Evolutionary conservation across 768 basidiomycete species (phyloP).

Genomic region (Lentinula raphanica): DNA sequence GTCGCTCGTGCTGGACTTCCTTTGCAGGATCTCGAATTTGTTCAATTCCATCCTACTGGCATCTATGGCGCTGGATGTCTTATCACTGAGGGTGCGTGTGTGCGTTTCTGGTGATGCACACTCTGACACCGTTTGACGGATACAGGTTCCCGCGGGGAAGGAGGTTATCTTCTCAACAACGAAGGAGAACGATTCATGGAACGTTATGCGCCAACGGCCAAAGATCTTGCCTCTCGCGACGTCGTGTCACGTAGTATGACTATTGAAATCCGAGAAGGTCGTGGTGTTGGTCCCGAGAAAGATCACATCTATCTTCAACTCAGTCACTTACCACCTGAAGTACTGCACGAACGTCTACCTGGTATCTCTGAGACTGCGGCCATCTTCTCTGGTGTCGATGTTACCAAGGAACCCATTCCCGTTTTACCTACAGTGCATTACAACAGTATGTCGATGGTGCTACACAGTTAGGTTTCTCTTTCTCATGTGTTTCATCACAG

Average conservation of each 20-base stretch:
- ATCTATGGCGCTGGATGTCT: conserved; percentile 99
- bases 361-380: conserved; percentile 99
- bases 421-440: conserved; percentile 98
- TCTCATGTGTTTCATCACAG: conserved; percentile 33
- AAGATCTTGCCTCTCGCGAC: conserved; percentile 98
- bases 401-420: conserved; percentile 99
- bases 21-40: conserved; percentile 95
- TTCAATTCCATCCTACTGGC: conserved; percentile 99
- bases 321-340: conserved; percentile 92
- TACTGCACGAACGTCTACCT: conserved; percentile 93
- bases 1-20: conserved; percentile 94
- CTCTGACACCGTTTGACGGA: background rate
- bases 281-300: conserved; percentile 97
- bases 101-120: background rate
- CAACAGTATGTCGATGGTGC: conserved; percentile 65
- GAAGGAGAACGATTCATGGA: conserved; percentile 99
- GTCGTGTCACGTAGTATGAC: conserved; percentile 99
- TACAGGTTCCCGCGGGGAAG: conserved; percentile 94
- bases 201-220: conserved; percentile 97
- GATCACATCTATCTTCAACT: conserved; percentile 97
- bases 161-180: conserved; percentile 96
- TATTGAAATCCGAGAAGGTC: conserved; percentile 95
- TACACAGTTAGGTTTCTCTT: conserved; percentile 6
- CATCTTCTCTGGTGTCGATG: conserved; percentile 98
- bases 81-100: conserved; percentile 83